Evolutionary conservation across 257 asterid species (phyloP).

Genomic region (Gentiana macrophylla): DNA sequence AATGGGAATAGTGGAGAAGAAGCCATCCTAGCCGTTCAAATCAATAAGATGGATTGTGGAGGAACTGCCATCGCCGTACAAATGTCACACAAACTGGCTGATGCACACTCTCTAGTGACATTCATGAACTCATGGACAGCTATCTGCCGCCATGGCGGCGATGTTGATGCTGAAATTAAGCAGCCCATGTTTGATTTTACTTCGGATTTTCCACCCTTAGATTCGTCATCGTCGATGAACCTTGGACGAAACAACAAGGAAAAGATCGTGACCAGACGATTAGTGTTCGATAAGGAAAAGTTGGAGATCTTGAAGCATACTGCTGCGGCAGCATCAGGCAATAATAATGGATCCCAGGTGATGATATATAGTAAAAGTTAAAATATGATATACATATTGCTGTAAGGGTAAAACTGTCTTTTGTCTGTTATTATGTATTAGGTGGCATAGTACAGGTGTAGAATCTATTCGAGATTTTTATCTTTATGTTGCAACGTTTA

Average conservation of each 20-base stretch:
- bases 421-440: too few relatives aligned
- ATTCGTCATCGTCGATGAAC: too few relatives aligned
- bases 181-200: constrained; percentile 10
- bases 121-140: constrained; percentile 37
- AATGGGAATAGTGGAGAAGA: neutral
- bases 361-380: neutral
- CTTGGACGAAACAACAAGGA: neutral
- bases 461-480: too few relatives aligned
- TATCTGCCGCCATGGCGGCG: constrained; percentile 4
- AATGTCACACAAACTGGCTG: constrained; percentile 28
- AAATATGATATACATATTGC: too few relatives aligned
- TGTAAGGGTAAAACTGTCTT: too few relatives aligned
- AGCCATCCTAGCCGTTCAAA: constrained; percentile 16
- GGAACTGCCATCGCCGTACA: constrained; percentile 26
- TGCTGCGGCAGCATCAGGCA: too few relatives aligned
- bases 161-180: neutral
- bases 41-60: constrained; percentile 28
- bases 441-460: too few relatives aligned
- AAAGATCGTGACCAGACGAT: constrained; percentile 13
- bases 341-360: constrained; percentile 6
- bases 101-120: constrained; percentile 21
- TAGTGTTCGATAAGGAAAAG: constrained; percentile 20
- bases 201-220: too few relatives aligned
- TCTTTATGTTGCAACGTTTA: too few relatives aligned
- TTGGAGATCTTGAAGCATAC: too few relatives aligned